These are phyloP conservation scores for Chlamydomonas schloesseri DNA, from an alignment of 139 green algal species.

Conservation along the genomic window DNA sequence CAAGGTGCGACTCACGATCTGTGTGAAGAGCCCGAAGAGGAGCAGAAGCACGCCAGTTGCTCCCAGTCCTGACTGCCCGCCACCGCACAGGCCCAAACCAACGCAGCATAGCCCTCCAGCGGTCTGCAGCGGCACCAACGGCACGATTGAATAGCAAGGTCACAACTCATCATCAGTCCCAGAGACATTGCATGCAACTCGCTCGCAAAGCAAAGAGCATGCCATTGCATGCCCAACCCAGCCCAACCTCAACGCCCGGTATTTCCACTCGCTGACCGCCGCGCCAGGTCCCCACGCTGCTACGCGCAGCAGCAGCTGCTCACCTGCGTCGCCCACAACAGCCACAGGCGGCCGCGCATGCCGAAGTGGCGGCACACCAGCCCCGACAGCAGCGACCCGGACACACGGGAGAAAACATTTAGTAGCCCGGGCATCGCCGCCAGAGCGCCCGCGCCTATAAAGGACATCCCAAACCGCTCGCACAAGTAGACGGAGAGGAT, in stretches of 20 bases:
- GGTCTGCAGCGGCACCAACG: no score
- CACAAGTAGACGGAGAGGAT: constrained; percentile 61
- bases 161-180: no score
- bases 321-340: constrained; percentile 3
- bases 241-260: no score
- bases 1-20: constrained; percentile 4
- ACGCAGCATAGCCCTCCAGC: neutral
- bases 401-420: constrained; percentile 86
- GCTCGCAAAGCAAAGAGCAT: no score
- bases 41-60: neutral
- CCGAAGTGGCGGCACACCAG: neutral
- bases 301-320: no score
- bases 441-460: neutral
- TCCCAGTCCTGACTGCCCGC: neutral
- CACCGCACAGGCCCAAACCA: neutral
- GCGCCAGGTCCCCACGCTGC: no score
- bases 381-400: constrained; percentile 70
- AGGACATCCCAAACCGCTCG: neutral
- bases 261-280: no score
- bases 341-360: constrained; percentile 29
- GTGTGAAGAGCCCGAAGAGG: neutral
- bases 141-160: no score
- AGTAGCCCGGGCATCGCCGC: constrained; percentile 81
- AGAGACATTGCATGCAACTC: no score
- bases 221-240: no score